Evolutionary conservation across 352 stramenopile genomes (phyloP).

Genomic region (Sclerospora graminicola): DNA sequence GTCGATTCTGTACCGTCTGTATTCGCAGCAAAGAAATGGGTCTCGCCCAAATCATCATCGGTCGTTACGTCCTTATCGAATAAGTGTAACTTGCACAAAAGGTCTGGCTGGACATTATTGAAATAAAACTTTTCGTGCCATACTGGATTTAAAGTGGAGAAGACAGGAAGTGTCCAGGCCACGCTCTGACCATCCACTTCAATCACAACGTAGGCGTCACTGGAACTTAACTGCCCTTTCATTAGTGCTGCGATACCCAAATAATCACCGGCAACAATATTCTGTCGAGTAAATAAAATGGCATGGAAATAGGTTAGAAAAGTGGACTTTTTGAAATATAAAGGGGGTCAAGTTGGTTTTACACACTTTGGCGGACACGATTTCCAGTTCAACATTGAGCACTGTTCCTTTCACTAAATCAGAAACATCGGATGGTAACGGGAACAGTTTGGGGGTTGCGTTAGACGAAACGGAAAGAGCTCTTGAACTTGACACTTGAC

Average conservation of each 20-base stretch:
- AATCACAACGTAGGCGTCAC: conserved; percentile 29
- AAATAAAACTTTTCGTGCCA: conserved; percentile 38
- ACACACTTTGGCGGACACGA: conserved; percentile 19
- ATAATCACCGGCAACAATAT: conserved; percentile 23
- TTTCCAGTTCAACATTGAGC: conserved; percentile 27
- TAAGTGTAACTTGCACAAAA: conserved; percentile 26
- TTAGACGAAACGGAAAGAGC: background rate
- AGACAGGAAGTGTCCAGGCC: conserved; percentile 28
- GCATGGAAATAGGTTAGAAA: background rate
- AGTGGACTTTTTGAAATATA: background rate
- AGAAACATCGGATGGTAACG: conserved; percentile 8
- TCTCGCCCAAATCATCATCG: conserved; percentile 25
- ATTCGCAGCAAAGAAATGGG: conserved; percentile 21
- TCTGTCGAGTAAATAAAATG: background rate
- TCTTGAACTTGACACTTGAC: conserved; percentile 12
- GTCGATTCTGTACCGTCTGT: conserved; percentile 17
- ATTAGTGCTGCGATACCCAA: conserved; percentile 15
- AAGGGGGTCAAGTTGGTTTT: no score
- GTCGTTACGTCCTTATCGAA: conserved; percentile 25
- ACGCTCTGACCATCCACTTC: conserved; percentile 23
- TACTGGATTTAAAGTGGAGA: conserved; percentile 20
- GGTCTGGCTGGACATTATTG: conserved; percentile 24
- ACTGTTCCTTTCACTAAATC: conserved; percentile 12
- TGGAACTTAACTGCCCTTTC: conserved; percentile 22
- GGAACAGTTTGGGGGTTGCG: conserved; percentile 8